A percentile compares a stretch with the other conserved stretches of the same genome.
Conservation (phyloP, 1,284 basidiomycete genomes). For the Fomitopsis pinicola region DNA sequence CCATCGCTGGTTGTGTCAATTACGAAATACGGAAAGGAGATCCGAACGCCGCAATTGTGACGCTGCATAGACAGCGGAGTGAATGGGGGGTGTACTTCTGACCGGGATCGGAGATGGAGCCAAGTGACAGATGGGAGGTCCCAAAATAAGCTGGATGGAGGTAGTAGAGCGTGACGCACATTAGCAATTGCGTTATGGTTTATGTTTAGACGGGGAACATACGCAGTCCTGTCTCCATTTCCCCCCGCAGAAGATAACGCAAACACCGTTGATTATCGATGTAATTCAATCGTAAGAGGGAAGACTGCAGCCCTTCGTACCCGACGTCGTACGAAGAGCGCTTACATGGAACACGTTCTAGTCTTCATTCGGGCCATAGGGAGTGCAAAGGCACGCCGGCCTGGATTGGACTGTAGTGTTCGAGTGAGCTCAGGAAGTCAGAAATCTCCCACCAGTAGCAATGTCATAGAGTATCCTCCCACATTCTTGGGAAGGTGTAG, state of each 20-base stretch:
- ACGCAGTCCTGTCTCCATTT: not conserved
- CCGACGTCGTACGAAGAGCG: not conserved
- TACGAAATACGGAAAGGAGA: slow-evolving; percentile 7
- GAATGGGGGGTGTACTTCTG: not conserved
- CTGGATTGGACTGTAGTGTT: not conserved
- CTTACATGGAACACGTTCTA: not conserved
- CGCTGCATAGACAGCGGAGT: not conserved
- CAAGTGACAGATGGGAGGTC: not conserved
- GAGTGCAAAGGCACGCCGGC: not conserved
- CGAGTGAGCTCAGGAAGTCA: not conserved
- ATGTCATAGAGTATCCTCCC: not conserved
- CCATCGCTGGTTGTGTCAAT: not conserved
- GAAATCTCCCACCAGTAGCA: slow-evolving; percentile 3
- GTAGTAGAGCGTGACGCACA: not conserved
- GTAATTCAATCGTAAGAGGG: not conserved
- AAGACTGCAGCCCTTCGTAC: not conserved
- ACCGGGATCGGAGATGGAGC: not conserved
- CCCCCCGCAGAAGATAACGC: not conserved
- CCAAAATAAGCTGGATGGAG: not conserved
- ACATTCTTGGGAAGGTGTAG: slow-evolving; percentile 5
- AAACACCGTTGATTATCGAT: slow-evolving; percentile 6
- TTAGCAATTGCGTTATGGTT: not conserved
- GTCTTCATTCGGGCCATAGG: not conserved
- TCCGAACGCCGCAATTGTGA: slow-evolving; percentile 1
- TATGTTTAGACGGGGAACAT: not conserved